Percentiles rank a stretch among this genome's conserved stretches.
Evolutionary conservation across 2,329 filamentous ascomycete species (phyloP).

Genomic region (Fonsecaea multimorphosa): DNA sequence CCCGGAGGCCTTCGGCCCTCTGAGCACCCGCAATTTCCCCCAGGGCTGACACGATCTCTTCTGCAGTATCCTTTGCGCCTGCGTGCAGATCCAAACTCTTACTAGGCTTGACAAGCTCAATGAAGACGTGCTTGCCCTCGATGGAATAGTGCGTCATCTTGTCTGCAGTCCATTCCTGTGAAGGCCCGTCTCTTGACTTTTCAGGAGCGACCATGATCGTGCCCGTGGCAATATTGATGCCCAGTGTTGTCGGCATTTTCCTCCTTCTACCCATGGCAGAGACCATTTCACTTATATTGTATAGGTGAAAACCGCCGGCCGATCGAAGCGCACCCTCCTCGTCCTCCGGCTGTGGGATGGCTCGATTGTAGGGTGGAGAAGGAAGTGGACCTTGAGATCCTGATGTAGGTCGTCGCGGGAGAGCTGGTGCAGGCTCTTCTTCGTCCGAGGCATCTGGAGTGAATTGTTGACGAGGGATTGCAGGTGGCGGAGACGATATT

Average conservation of each 20-base stretch:
- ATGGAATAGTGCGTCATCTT: slow-evolving; percentile 97
- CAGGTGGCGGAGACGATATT: slow-evolving; percentile 46
- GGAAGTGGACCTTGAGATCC: slow-evolving; percentile 54
- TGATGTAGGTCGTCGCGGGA: slow-evolving; percentile 68
- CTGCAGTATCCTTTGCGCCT: slow-evolving; percentile 93
- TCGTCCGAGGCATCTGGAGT: slow-evolving; percentile 73
- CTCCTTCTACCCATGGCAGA: slow-evolving; percentile 96
- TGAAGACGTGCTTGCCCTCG: slow-evolving; percentile 96
- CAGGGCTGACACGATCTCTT: slow-evolving; percentile 86
- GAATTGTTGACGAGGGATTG: slow-evolving; percentile 60
- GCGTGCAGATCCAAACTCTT: slow-evolving; percentile 97
- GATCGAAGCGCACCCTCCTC: slow-evolving; percentile 56
- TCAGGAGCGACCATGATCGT: slow-evolving; percentile 90
- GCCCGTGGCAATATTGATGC: slow-evolving; percentile 88
- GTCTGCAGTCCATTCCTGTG: slow-evolving; percentile 92
- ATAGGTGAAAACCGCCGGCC: slow-evolving; percentile 86
- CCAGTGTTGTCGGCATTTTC: slow-evolving; percentile 96
- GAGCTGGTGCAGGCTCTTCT: slow-evolving; percentile 63
- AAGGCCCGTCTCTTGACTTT: slow-evolving; percentile 78
- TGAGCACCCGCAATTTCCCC: slow-evolving; percentile 88
- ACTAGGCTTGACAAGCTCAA: slow-evolving; percentile 88
- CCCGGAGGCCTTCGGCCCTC: slow-evolving; percentile 77
- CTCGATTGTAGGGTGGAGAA: slow-evolving; percentile 63
- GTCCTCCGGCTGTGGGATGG: slow-evolving; percentile 52
- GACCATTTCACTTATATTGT: slow-evolving; percentile 97